These are phyloP conservation scores for Ceratocystis diversiconidia DNA, from an alignment of 2,329 filamentous ascomycete species.

Conservation along the genomic window DNA sequence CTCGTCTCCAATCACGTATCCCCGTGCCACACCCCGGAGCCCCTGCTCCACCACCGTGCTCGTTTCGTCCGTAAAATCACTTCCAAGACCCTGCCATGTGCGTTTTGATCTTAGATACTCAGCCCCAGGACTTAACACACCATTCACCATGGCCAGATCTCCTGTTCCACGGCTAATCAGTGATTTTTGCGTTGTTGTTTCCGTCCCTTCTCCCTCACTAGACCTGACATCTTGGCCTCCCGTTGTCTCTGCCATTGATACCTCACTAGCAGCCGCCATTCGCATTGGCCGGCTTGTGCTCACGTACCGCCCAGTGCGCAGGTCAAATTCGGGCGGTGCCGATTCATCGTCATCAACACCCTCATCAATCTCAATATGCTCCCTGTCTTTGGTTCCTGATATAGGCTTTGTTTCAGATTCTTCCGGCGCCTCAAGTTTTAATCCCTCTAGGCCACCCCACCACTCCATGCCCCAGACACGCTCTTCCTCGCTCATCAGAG, in stretches of 20 bases:
- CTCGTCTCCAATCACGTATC: conserved; percentile 61
- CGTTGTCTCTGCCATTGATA: conserved; percentile 21
- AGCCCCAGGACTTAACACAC: conserved; percentile 78
- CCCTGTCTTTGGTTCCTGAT: conserved; percentile 20
- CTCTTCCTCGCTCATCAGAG: conserved; percentile 58
- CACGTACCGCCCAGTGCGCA: conserved; percentile 73
- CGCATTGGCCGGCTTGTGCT: conserved; percentile 65
- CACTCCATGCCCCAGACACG: conserved; percentile 78
- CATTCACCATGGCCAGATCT: conserved; percentile 68
- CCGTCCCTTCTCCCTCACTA: background rate
- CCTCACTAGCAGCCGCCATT: conserved; percentile 2
- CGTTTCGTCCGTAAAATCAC: conserved; percentile 55
- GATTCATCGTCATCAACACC: conserved; percentile 53
- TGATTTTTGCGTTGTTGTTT: conserved; percentile 21
- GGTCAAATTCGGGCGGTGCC: conserved; percentile 78
- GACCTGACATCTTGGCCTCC: conserved; percentile 18
- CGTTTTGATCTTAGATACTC: conserved; percentile 70
- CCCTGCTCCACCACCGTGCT: conserved; percentile 69
- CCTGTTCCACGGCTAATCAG: conserved; percentile 48
- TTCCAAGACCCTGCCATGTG: conserved; percentile 85
- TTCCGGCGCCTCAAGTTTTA: conserved; percentile 26
- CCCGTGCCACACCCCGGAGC: conserved; percentile 71
- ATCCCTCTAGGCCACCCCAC: conserved; percentile 69
- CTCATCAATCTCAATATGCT: conserved; percentile 26
- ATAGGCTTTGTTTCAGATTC: conserved; percentile 20